Evolutionary conservation across 225 moss, liverwort and hornwort species (phyloP).

Genomic region (Polytrichum commune): DNA sequence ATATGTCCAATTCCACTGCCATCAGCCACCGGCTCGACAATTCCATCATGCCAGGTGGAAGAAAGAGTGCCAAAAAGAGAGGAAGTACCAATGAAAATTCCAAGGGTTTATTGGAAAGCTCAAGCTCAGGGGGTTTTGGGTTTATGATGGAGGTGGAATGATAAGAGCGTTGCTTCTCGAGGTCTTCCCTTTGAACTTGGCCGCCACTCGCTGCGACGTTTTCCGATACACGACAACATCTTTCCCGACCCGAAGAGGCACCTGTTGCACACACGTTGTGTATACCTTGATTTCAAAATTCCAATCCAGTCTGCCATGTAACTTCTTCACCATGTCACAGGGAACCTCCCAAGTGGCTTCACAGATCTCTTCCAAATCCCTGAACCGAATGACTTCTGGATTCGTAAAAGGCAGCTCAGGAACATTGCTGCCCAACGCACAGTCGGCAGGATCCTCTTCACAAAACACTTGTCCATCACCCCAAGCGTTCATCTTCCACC

Average conservation of each 20-base stretch:
- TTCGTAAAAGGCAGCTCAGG: slow-evolving; percentile 31
- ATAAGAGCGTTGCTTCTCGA: slow-evolving; percentile 45
- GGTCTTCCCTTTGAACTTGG: slow-evolving; percentile 39
- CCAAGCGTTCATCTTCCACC: slow-evolving; percentile 45
- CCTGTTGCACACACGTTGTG: slow-evolving; percentile 21
- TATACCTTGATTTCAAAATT: slow-evolving; percentile 42
- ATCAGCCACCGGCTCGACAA: not conserved
- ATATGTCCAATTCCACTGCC: not conserved
- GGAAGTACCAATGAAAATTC: not conserved
- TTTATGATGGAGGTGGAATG: slow-evolving; percentile 23
- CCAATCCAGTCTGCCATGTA: slow-evolving; percentile 39
- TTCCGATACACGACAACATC: slow-evolving; percentile 23
- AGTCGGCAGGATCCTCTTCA: slow-evolving; percentile 14
- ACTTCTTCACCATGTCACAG: slow-evolving; percentile 9
- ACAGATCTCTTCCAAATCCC: slow-evolving; percentile 40
- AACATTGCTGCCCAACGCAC: not conserved
- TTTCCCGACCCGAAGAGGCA: slow-evolving; percentile 16
- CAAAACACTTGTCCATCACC: slow-evolving; percentile 27
- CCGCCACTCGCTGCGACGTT: slow-evolving; percentile 29
- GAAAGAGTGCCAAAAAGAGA: not conserved
- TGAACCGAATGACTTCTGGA: slow-evolving; percentile 43
- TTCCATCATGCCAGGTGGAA: not conserved
- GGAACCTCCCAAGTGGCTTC: slow-evolving; percentile 45
- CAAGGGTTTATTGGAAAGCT: not conserved
- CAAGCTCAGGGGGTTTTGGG: not conserved